Evolutionary conservation across 2,329 filamentous ascomycete genomes (phyloP).

Genomic region (Lasiodiplodia sp.): DNA sequence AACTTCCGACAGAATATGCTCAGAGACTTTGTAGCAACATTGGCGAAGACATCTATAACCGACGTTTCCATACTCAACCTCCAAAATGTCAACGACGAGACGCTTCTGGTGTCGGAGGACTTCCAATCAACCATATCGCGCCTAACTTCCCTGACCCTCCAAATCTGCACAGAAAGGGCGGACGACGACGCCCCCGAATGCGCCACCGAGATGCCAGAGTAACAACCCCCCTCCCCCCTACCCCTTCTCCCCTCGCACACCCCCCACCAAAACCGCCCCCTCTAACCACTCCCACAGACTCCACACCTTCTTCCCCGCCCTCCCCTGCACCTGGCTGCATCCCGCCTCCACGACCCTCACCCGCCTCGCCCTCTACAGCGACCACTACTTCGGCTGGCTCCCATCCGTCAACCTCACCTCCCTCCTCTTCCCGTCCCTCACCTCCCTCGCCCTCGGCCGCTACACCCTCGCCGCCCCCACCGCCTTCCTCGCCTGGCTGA

Average conservation of each 20-base stretch:
- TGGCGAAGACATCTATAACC: background rate
- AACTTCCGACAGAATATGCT: background rate
- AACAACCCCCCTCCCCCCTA: background rate
- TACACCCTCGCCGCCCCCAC: background rate
- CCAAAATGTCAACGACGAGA: background rate
- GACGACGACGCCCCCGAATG: background rate
- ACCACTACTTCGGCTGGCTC: background rate
- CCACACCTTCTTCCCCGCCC: constrained; percentile 6
- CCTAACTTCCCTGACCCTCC: background rate
- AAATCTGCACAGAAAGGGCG: constrained; percentile 1
- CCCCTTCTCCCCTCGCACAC: too few relatives aligned
- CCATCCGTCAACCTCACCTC: background rate
- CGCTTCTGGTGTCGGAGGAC: background rate
- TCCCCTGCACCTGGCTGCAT: background rate
- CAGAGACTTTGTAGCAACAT: background rate
- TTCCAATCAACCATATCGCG: background rate
- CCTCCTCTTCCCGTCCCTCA: background rate
- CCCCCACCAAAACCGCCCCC: background rate
- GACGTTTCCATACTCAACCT: background rate
- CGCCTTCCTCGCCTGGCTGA: background rate
- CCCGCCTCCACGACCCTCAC: background rate
- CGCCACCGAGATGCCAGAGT: background rate
- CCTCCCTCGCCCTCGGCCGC: constrained; percentile 7
- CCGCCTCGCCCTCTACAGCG: constrained; percentile 8
- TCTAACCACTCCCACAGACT: background rate